A percentile compares a stretch with the other conserved stretches of the same genome.
Evolutionary conservation across 176 grass and related monocot species (phyloP).

Genomic region (Tuctoria greenei): DNA sequence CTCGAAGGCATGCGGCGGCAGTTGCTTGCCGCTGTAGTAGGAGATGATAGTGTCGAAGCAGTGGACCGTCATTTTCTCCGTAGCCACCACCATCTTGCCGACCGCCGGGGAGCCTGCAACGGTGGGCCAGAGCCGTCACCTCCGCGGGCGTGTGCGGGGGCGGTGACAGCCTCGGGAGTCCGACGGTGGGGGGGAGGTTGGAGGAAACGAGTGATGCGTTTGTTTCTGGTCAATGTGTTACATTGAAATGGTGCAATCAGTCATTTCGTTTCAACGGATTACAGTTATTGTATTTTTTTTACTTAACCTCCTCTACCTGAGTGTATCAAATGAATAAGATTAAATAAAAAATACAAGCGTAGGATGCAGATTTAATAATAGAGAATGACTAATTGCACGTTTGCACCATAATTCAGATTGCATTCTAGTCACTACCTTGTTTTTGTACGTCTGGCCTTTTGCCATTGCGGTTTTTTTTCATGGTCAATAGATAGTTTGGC

Average conservation of each 20-base stretch:
- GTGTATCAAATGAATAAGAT: too few relatives aligned
- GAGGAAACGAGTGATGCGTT: conserved; percentile 36
- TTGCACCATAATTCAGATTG: too few relatives aligned
- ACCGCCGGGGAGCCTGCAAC: neutral
- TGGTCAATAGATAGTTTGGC: neutral
- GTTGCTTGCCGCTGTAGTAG: conserved; percentile 80
- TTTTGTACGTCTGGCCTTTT: too few relatives aligned
- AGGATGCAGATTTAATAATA: too few relatives aligned
- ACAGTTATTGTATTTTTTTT: too few relatives aligned
- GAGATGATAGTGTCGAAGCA: conserved; percentile 95
- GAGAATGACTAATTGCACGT: too few relatives aligned
- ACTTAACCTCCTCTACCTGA: too few relatives aligned
- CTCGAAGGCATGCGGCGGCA: conserved; percentile 70
- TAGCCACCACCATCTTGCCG: conserved; percentile 76
- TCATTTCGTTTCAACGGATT: too few relatives aligned
- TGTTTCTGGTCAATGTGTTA: too few relatives aligned
- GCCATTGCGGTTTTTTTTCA: neutral
- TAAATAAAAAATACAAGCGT: too few relatives aligned
- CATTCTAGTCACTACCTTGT: too few relatives aligned
- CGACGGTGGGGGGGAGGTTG: conserved; percentile 16
- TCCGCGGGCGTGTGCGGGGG: neutral
- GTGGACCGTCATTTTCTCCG: conserved; percentile 86
- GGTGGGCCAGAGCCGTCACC: neutral
- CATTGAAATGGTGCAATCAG: too few relatives aligned
- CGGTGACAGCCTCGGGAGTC: conserved; percentile 22